Base-by-base conservation (phyloP, 2,329 filamentous ascomycete species). In the Penicillium frequentans region DNA sequence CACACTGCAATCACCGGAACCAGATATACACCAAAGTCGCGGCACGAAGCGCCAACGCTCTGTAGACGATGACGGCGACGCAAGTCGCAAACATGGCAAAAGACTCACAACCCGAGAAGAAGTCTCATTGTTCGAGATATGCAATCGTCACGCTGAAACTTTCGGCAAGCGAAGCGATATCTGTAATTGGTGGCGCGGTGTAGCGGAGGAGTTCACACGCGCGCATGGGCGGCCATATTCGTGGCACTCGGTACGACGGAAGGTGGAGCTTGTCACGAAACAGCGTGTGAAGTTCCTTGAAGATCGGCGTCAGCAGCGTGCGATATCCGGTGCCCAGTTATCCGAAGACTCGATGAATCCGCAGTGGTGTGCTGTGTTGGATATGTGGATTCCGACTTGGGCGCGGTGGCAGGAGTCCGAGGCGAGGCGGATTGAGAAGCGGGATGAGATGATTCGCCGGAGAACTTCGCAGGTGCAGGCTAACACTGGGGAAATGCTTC, bases 371-470 rank as follows among this genome's bases (percentile, higher is more conserved):
- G 69, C 64, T 9, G 73, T 70, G 1, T 66, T 77, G 5, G 75
- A 77, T 60, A 62, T 68, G n/a, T 77, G 74, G 74, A 71, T 77
- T 37, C 75, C 75, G 3, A 73, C 71, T 13, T 77, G 75, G 75
- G 68, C 68, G 59, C 68, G 69, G 35, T 76, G 73, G 65, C 72
- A 76, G 56, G 67, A 73, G 29, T 65, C 74, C 0, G 74, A 77
- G 60, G 70, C 69, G 7, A 62, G 62, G 29, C 68, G 74, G 1
- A 76, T 76, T 49, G 68, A 72, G 59, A 72, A 70, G 42, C 67
- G 74, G n/a, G 74, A 76, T 54, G 70, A 69, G 33, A 46, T 62
- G 45, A 46, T 57, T 6, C 55, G 57, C 16, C 58, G 55, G 26
- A 65, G 65, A 24, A 50, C 10, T 7, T 19, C 29, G n/a, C 46